Evolutionary conservation across 306 rosid species (phyloP), one percentile per base, ranked within the genome.

Genomic region (Vigna reflexopilosa): DNA sequence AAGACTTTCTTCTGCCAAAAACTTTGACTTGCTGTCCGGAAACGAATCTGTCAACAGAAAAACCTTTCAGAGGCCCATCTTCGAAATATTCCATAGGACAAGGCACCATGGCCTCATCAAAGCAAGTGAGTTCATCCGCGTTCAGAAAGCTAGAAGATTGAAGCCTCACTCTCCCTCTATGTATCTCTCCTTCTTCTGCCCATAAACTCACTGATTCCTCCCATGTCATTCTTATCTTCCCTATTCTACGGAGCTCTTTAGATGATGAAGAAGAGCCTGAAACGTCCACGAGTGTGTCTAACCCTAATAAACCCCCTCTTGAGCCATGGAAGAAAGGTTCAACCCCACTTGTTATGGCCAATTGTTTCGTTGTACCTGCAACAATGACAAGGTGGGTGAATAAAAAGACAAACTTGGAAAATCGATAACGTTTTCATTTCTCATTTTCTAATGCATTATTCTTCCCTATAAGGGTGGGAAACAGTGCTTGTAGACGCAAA

Each of bases 21-120:
- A 95, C 96, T 84, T 90, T 93, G 84, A 95, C 87, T 85, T 90
- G 93, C 50, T 95, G 98, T 17, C 99, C 98, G n/a, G 87, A 85
- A 73, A 88, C 87, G 67, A 93, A 95, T 81, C 91, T 88, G 54
- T 95, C 99, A 13, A 95, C 96, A 12, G 99, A 91, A 65, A 88
- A 90, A 14, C 97, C 99, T 70, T 74, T 84, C 8, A 91, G 85
- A 68, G 96, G 87, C 36, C 99, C 99, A 79, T 93, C 93, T 72
- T 93, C 99, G 65, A 89, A 91, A 63, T 81, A 87, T 81, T 95
- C 98, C 91, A 95, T 82, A 4, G 89, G 87, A 73, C 91, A 91
- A 73, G 93, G 90, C 10, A 92, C 97, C 96, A 88, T 87, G 32
- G 93, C 26, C 38, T 92, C 98, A 55, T 95, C 98, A 47, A 95